Conservation (phyloP, 2,329 filamentous ascomycete genomes). For the Sphaerulina populicola region DNA sequence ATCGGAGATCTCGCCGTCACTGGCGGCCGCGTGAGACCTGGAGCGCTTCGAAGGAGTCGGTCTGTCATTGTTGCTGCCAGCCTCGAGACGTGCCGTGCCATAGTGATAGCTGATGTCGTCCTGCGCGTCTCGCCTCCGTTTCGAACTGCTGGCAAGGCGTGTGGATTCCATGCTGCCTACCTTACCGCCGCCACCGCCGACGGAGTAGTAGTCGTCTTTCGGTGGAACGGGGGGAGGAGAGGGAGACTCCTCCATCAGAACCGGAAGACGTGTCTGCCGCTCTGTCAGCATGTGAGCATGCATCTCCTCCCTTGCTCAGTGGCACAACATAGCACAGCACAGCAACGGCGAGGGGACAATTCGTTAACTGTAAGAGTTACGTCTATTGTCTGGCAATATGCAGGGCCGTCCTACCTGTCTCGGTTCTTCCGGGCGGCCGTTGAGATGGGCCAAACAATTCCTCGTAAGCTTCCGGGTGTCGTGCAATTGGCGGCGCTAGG, state of each 20-base stretch:
- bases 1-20: slow-evolving; percentile 19
- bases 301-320: no score
- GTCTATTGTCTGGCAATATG: no score
- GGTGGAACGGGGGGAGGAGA: slow-evolving; percentile 27
- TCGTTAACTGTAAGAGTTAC: no score
- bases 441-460: no score
- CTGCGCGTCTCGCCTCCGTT: slow-evolving; percentile 26
- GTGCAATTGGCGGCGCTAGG: no score
- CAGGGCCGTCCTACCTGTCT: no score
- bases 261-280: no score
- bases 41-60: slow-evolving; percentile 28
- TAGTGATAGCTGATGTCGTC: slow-evolving; percentile 20
- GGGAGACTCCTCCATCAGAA: slow-evolving; percentile 13
- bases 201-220: slow-evolving; percentile 23
- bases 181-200: not conserved
- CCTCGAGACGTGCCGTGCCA: slow-evolving; percentile 12
- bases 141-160: slow-evolving; percentile 24
- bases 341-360: no score
- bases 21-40: slow-evolving; percentile 17
- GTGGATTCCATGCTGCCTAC: slow-evolving; percentile 16
- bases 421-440: no score
- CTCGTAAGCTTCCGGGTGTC: no score
- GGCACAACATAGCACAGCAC: no score
- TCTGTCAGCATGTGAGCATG: no score
- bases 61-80: slow-evolving; percentile 14